A percentile compares a stretch with the other conserved stretches of the same genome.
Evolutionary conservation across 306 rosid species (phyloP).

Genomic region (Inga laurina): DNA sequence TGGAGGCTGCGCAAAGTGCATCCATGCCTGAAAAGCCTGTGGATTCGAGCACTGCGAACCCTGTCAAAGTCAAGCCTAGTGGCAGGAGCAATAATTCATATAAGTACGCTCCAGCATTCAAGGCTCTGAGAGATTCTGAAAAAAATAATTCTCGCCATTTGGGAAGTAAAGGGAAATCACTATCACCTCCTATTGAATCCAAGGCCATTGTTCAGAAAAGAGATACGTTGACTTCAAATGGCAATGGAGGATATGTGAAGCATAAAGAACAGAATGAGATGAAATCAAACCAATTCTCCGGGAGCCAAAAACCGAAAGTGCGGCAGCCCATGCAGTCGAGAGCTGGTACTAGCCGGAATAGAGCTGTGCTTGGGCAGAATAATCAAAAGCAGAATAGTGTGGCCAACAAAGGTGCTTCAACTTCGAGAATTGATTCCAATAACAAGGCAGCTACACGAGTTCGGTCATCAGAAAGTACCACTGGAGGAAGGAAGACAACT

Average conservation of each 20-base stretch:
- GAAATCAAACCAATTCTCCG: conserved; percentile 52
- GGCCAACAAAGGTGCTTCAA: conserved; percentile 47
- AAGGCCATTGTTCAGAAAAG: conserved; percentile 51
- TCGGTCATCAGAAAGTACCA: conserved; percentile 42
- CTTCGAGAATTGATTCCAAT: conserved; percentile 52
- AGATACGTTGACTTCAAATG: conserved; percentile 46
- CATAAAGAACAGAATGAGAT: conserved; percentile 56
- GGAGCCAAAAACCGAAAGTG: conserved; percentile 45
- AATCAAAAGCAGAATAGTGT: conserved; percentile 42
- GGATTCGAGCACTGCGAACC: conserved; percentile 30
- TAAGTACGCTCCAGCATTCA: conserved; percentile 43
- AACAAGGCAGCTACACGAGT: conserved; percentile 44
- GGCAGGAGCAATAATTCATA: conserved; percentile 45
- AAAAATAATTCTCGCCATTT: conserved; percentile 35
- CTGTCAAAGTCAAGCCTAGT: conserved; percentile 42
- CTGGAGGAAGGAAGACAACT: conserved; percentile 22
- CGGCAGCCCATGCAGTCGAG: conserved; percentile 55
- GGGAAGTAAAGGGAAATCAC: conserved; percentile 61
- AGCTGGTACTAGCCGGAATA: conserved; percentile 40
- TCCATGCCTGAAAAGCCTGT: conserved; percentile 42
- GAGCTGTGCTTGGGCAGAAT: conserved; percentile 53
- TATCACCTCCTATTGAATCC: conserved; percentile 49
- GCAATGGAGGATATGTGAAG: conserved; percentile 40
- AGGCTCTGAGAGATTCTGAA: conserved; percentile 48
- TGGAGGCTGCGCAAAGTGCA: conserved; percentile 68